These are phyloP conservation scores for Penicillium dipodomyicola DNA, from an alignment of 495 filamentous ascomycete species.

Conservation along the genomic window DNA sequence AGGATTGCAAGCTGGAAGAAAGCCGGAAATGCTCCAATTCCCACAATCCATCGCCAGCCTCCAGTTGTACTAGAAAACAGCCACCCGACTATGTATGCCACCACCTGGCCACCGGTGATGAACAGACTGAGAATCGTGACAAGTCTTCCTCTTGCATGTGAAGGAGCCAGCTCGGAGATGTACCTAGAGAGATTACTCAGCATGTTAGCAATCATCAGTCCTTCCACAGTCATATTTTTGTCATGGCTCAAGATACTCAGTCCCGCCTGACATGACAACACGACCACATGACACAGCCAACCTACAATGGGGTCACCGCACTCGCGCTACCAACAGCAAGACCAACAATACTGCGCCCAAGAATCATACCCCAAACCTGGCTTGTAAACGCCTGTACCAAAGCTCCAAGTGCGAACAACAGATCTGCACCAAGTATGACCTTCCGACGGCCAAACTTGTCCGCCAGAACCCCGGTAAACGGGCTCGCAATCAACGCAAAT, in stretches of 20 bases:
- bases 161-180: constrained; percentile 81
- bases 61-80: constrained; percentile 54
- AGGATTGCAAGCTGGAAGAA: constrained; percentile 65
- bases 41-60: constrained; percentile 90
- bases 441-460: constrained; percentile 70
- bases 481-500: constrained; percentile 74
- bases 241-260: neutral
- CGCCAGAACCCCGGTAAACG: constrained; percentile 70
- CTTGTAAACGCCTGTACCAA: constrained; percentile 63
- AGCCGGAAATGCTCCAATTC: constrained; percentile 77
- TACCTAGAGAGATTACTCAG: constrained; percentile 44
- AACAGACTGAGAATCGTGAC: constrained; percentile 77
- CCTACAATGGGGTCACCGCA: constrained; percentile 74
- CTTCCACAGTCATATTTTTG: neutral
- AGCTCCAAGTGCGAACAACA: constrained; percentile 73
- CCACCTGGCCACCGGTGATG: constrained; percentile 80
- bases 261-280: neutral
- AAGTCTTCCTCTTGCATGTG: constrained; percentile 68
- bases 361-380: constrained; percentile 68
- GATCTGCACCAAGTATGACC: constrained; percentile 77
- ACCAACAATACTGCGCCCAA: constrained; percentile 77
- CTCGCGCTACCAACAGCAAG: constrained; percentile 79
- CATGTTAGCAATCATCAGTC: neutral
- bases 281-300: constrained; percentile 7
- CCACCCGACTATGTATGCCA: constrained; percentile 80